phyloP scores from a whole-genome alignment of 768 basidiomycete species.

The Rhodotorula taiwanensis region DNA sequence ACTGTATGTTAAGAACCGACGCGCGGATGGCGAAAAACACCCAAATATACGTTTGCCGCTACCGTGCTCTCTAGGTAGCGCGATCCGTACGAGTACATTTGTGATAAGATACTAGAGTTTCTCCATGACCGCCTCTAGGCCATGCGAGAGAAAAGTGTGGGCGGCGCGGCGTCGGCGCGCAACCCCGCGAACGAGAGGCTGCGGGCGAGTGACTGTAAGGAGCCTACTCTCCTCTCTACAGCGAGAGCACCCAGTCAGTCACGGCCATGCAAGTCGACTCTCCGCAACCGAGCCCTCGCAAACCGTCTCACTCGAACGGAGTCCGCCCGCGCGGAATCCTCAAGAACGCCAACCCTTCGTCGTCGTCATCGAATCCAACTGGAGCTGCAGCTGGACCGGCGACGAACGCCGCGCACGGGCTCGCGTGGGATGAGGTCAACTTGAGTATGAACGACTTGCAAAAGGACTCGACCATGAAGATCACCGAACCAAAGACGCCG shows the following conservation, averaged over 20 bases:
- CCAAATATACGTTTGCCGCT: too few relatives aligned
- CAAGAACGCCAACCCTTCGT: slow-evolving; percentile 23
- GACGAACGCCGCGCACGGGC: background rate
- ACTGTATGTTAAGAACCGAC: too few relatives aligned
- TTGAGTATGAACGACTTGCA: slow-evolving; percentile 38
- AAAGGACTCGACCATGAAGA: slow-evolving; percentile 39
- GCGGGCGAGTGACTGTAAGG: too few relatives aligned
- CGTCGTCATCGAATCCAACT: slow-evolving; percentile 6
- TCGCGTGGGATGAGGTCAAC: slow-evolving; percentile 40
- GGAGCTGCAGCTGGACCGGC: background rate
- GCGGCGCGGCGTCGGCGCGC: too few relatives aligned
- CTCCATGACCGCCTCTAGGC: too few relatives aligned
- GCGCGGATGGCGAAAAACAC: too few relatives aligned
- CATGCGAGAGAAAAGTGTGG: too few relatives aligned
- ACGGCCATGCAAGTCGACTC: slow-evolving; percentile 3
- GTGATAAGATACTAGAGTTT: too few relatives aligned
- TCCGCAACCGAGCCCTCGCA: background rate
- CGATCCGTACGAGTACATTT: too few relatives aligned
- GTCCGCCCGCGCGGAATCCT: slow-evolving; percentile 37
- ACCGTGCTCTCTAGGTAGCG: too few relatives aligned
- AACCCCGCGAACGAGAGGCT: too few relatives aligned
- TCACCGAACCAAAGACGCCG: slow-evolving; percentile 41
- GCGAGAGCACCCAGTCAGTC: too few relatives aligned
- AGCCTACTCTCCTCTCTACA: background rate
- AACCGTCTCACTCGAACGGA: background rate